Percentiles rank a stretch among this genome's conserved stretches.
These are phyloP conservation scores for Solanum piurae DNA, from an alignment of 257 asterid species.

Conservation along the genomic window DNA sequence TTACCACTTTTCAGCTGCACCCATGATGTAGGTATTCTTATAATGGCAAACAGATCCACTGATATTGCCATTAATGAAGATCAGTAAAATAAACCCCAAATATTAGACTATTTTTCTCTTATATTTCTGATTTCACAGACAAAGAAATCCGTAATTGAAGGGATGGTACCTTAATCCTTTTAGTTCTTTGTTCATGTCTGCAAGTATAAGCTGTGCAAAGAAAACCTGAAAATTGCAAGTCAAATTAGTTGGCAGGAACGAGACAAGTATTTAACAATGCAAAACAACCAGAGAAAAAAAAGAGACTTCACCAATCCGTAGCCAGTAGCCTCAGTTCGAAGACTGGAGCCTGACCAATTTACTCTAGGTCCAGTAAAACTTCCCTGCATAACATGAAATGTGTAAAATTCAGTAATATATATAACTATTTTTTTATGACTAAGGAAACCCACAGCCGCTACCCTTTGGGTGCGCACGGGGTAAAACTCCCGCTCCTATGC, in stretches of 20 bases:
- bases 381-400: slow-evolving; percentile 48
- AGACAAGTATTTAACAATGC: not conserved
- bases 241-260: slow-evolving; percentile 5
- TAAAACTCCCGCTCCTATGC: not conserved
- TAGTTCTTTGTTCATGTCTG: slow-evolving; percentile 95
- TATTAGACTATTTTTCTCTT: not conserved
- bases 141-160: not conserved
- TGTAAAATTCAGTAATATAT: not conserved
- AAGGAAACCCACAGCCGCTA: not conserved
- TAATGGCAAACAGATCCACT: not conserved
- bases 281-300: not conserved
- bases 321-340: slow-evolving; percentile 98
- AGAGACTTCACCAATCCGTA: slow-evolving; percentile 73
- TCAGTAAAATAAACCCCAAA: not conserved
- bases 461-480: not conserved
- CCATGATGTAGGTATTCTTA: not conserved
- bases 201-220: slow-evolving; percentile 91
- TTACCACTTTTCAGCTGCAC: not conserved
- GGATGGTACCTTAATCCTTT: slow-evolving; percentile 82
- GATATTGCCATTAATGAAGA: not conserved
- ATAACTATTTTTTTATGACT: not conserved
- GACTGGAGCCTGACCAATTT: slow-evolving; percentile 96
- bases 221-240: slow-evolving; percentile 56
- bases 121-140: not conserved
- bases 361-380: slow-evolving; percentile 96